Conservation (phyloP, 2,329 filamentous ascomycete species). For the Colletotrichum falcatum region DNA sequence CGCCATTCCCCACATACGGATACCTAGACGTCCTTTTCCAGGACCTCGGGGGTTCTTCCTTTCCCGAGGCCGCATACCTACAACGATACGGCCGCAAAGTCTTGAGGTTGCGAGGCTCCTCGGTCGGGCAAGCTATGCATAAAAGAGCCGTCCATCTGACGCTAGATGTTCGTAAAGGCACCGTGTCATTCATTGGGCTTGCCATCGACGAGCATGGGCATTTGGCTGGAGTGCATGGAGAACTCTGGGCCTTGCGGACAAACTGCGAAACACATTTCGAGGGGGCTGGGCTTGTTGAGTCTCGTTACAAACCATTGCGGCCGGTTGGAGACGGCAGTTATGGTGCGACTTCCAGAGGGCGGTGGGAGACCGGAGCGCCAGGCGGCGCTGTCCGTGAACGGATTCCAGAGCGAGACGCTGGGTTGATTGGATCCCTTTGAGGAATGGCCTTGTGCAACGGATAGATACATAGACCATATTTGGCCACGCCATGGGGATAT, state of each 20-base stretch:
- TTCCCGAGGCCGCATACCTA: constrained; percentile 72
- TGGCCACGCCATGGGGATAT: background rate
- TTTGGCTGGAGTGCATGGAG: constrained; percentile 18
- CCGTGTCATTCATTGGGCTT: constrained; percentile 68
- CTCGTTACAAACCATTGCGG: constrained; percentile 67
- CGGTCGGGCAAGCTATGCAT: constrained; percentile 73
- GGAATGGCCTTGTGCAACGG: background rate
- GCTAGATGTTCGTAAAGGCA: constrained; percentile 64
- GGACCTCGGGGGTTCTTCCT: constrained; percentile 74
- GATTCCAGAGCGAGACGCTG: background rate
- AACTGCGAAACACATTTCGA: constrained; percentile 72
- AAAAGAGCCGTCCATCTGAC: constrained; percentile 74
- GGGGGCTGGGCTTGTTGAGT: constrained; percentile 72
- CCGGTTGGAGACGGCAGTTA: constrained; percentile 44
- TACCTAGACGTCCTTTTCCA: constrained; percentile 82
- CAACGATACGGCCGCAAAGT: constrained; percentile 80
- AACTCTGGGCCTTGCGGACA: constrained; percentile 62
- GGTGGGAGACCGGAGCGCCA: too few species aligned
- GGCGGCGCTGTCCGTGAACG: too few species aligned
- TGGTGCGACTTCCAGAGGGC: background rate
- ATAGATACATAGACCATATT: background rate
- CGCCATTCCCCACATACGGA: constrained; percentile 74
- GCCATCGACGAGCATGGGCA: constrained; percentile 16
- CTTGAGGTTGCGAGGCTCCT: constrained; percentile 67
- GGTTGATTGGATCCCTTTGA: background rate